Base-by-base conservation (phyloP, 2,329 filamentous ascomycete species). In the Pseudocercospora vitis region DNA sequence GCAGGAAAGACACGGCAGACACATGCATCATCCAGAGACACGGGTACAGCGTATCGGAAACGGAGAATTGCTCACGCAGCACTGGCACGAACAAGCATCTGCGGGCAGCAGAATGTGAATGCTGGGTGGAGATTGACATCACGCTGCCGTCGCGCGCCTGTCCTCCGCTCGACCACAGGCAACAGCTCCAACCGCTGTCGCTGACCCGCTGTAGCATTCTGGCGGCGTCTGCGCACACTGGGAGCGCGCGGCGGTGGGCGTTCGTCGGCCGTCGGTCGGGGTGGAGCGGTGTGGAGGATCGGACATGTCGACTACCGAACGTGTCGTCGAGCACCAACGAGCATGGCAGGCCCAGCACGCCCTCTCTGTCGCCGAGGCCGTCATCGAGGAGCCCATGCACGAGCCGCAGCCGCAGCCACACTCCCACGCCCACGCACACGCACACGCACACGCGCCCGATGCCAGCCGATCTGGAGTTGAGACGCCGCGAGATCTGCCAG, bases 401-500 rank as follows among this genome's bases (percentile, higher is more conserved):
- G 58, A 59, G 14, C 32, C 51, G 33, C 16, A 23, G 14, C n/a
- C 52, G 39, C 37, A 42, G 14, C 18, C 21, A 32, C 28, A 42
- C 24, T 16, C 45, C n/a, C 48, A 7, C 48, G 39, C 56, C 52
- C n/a, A n/a, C n/a, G n/a, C n/a, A n/a, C n/a, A n/a, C n/a, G n/a
- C n/a, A n/a, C n/a, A n/a, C n/a, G n/a, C n/a, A n/a, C n/a, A n/a
- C n/a, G n/a, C n/a, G n/a, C n/a, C n/a, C n/a, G n/a, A n/a, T n/a
- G n/a, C n/a, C n/a, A n/a, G n/a, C n/a, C n/a, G n/a, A n/a, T n/a
- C n/a, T n/a, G n/a, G 39, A 51, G 40, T 51, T 24, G 85, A 86
- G 70, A 91, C 91, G 72, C 88, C 94, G 66, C 91, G 89, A 69
- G 88, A 86, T 39, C 86, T 67, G 18, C 63, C 62, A 21, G 51